A percentile compares a stretch with the other conserved stretches of the same genome.
phyloP scores from a whole-genome alignment of 1,139 yeast species.

The Geotrichum aggregatum region DNA sequence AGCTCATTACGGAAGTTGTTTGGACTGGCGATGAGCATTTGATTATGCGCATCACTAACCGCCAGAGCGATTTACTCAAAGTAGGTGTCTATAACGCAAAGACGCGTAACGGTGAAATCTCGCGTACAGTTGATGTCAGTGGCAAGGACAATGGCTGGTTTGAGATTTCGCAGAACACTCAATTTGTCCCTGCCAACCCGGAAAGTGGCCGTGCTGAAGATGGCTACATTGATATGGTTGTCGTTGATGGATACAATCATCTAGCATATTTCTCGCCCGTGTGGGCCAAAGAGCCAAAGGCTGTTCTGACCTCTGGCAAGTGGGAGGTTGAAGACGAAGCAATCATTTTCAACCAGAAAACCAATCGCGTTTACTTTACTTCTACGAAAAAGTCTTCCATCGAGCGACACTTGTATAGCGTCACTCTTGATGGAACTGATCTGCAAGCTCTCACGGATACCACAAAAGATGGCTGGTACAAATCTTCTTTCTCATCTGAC shows the following conservation, averaged over 20 bases:
- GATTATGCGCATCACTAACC: constrained; percentile 63
- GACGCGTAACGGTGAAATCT: constrained; percentile 39
- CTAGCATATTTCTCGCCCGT: constrained; percentile 61
- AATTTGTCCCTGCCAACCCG: constrained; percentile 60
- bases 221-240: constrained; percentile 72
- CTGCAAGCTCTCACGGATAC: constrained; percentile 53
- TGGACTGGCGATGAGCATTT: constrained; percentile 63
- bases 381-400: constrained; percentile 55
- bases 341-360: constrained; percentile 51
- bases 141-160: constrained; percentile 60
- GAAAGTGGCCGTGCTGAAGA: constrained; percentile 40
- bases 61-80: constrained; percentile 60
- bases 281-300: constrained; percentile 44
- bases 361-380: constrained; percentile 56
- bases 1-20: constrained; percentile 61
- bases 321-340: constrained; percentile 69
- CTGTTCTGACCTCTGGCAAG: constrained; percentile 53
- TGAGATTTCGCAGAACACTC: constrained; percentile 73
- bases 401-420: constrained; percentile 56
- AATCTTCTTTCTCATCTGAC: constrained; percentile 57
- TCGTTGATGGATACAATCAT: constrained; percentile 62
- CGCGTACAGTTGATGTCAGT: constrained; percentile 50
- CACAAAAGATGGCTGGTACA: constrained; percentile 58
- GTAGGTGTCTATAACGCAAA: constrained; percentile 52
- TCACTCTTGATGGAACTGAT: constrained; percentile 43